Base-by-base conservation (phyloP, 257 asterid species). In the Echites panduratus region DNA sequence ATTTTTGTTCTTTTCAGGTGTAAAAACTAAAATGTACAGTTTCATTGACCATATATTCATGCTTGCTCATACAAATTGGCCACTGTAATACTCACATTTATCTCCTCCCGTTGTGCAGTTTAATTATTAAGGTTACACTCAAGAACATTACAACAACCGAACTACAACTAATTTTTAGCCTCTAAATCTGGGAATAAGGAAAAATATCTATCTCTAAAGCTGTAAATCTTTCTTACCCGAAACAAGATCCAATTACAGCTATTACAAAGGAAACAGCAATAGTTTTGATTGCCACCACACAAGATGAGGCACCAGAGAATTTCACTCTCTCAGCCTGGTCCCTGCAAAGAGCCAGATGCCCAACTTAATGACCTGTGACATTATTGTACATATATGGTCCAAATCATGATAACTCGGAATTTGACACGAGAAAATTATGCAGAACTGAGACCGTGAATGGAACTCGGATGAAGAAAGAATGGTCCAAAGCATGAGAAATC, bases 321-420 rank as follows among this genome's bases (percentile, higher is more conserved):
- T 82, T 76, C 66, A 86, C 86, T 74, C 91, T 81, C 71, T 70
- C 89, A 59, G 92, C 87, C 74, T 89, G 97, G 67, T 84, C 88
- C 86, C 97, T 93, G 88, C 81, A 75, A 64, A 56, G 52, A 75
- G 67, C 9, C 52, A 76, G 22, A 73, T 53, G 20, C 45, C 10
- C 53, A 49, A 41, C 0, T 59, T 12, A 12, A 49, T 73, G 48
- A 27, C n/a, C 22, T 19, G 26, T 17, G 4, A 40, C 44, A 74
- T 3, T 66, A 22, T 58, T 50, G 29, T 35, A 4, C 38, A 32
- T 32, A 32, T 32, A 32, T 32, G 38, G 38, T 32, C 38, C 38
- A 1, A 32, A 32, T 32, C 1, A 32, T 32, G 38, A 32, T 1
- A 32, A 32, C 1, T 32, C 38, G 38, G 38, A 32, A 32, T 32